Evolutionary conservation across 1,139 yeast species (phyloP), one percentile per base, ranked within the genome.

Genomic region (Sugiyamaella paludigena): DNA sequence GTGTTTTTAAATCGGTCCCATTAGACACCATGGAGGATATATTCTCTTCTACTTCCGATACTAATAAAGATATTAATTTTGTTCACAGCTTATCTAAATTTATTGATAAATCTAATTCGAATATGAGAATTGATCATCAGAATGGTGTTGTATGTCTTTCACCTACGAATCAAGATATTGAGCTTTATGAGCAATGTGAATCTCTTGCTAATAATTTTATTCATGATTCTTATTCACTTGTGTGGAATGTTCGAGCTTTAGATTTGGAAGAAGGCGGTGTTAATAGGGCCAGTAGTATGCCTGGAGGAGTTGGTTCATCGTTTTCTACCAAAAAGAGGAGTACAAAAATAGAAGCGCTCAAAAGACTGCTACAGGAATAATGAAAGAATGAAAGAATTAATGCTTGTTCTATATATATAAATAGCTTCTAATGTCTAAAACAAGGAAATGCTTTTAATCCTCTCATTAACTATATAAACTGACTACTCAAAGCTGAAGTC

Each of bases 401-500:
- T 19, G 24, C 24, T 19, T 19, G 3, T 19, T 19, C n/a, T n/a
- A n/a, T n/a, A 13, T 38, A 38, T 37, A 37, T 37, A 12, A 5
- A 28, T 31, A 19, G 3, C 24, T 19, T 19, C 3, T 19, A 19
- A 19, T 19, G 5, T 19, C 24, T 19, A 5, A 19, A 19, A 19
- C 3, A 19, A 19, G 13, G 13, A 38, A n/a, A n/a, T n/a, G n/a
- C n/a, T n/a, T n/a, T n/a, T n/a, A n/a, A n/a, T n/a, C n/a, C n/a
- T n/a, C n/a, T n/a, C n/a, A n/a, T 38, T 9, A 28, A 13, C 7
- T 11, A n/a, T 26, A 38, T 8, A 9, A 3, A 6, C 12, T 8
- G 33, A 11, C 31, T 47, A 53, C 10, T 16, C 43, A 46, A 48
- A 60, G 54, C 76, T 73, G 50, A 56, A 63, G 45, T 65, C 66